These are phyloP conservation scores for Mariannaea elegans DNA, from an alignment of 2,329 filamentous ascomycete genomes.

Conservation along the genomic window DNA sequence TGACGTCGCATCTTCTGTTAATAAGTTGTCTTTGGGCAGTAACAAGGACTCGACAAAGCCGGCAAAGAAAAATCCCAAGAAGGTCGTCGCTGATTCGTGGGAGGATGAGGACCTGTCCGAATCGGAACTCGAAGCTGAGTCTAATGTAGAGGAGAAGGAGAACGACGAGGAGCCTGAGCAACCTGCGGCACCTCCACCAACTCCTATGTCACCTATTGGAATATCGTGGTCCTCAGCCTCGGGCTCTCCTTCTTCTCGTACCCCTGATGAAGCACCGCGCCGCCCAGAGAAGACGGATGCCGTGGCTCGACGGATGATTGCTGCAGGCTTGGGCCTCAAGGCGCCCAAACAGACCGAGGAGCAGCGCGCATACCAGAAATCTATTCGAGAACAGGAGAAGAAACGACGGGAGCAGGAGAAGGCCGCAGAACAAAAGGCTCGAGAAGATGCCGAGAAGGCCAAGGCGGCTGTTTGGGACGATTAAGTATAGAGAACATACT, in stretches of 20 bases:
- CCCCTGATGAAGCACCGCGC: conserved; percentile 27
- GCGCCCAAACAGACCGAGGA: conserved; percentile 86
- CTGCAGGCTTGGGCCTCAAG: conserved; percentile 83
- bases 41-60: conserved; percentile 28
- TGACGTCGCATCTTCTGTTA: conserved; percentile 43
- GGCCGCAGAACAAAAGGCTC: conserved; percentile 67
- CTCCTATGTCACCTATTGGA: conserved; percentile 65
- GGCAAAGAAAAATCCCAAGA: conserved; percentile 42
- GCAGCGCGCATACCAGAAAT: conserved; percentile 85
- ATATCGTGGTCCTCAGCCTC: conserved; percentile 31
- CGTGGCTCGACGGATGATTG: conserved; percentile 89
- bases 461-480: conserved; percentile 90
- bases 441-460: conserved; percentile 75
- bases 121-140: conserved; percentile 49
- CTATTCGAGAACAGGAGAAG: conserved; percentile 84
- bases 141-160: conserved; percentile 37
- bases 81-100: conserved; percentile 54
- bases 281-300: conserved; percentile 93
- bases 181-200: conserved; percentile 68
- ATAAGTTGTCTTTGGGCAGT: conserved; percentile 44
- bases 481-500: conserved; percentile 43
- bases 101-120: conserved; percentile 67
- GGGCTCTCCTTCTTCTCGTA: conserved; percentile 20
- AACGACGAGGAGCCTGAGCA: conserved; percentile 27
- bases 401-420: conserved; percentile 78